Evolutionary conservation across 1,284 basidiomycete genomes (phyloP), one percentile per base, ranked within the genome.

Genomic region (Coniferiporia sulphurascens): DNA sequence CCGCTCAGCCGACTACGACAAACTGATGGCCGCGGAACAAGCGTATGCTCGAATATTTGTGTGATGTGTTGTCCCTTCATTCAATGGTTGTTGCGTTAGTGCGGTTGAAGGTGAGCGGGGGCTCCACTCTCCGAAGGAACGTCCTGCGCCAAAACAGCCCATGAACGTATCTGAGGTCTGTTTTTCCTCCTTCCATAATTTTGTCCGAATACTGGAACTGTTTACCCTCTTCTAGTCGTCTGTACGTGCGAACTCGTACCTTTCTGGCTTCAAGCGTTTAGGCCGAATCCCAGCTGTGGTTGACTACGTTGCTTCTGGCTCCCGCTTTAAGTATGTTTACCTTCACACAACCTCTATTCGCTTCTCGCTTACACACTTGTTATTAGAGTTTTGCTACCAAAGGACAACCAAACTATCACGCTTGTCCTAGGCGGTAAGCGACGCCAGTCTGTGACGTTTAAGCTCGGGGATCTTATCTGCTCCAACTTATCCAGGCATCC

Each of bases 21-120:
- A 93, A 72, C 79, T 98, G 48, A 94, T 98, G 82, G 86, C 89
- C 43, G 95, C 95, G 13, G 96, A 99, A 76, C 93, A 90, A 79
- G 77, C 75, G 91, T 94, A 67, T 74, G 88, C 76, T 6, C 17
- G 43, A 34, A 9, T 15, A 55, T 41, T 12, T 15, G 50, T 50
- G 27, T 54, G 10, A 38, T 52, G 10, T 51, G n/a, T 6, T 50
- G 32, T 4, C 7, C 4, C 49, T 2, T 17, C 13, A 44, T 48
- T 58, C 58, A 49, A 61, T 27, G 41, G 43, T 8, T 52, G 15
- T 22, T 51, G 45, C 38, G 56, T 2, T 66, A 93, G 91, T 44
- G 95, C 95, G 46, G 79, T 84, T 0, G 72, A 87, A 1, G 95
- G 94, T 58, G 71, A 73, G n/a, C 85, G 89, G 59, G 96, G 96